Base-by-base conservation (phyloP, 73 alveolate genomes). In the Urostyla sp. region DNA sequence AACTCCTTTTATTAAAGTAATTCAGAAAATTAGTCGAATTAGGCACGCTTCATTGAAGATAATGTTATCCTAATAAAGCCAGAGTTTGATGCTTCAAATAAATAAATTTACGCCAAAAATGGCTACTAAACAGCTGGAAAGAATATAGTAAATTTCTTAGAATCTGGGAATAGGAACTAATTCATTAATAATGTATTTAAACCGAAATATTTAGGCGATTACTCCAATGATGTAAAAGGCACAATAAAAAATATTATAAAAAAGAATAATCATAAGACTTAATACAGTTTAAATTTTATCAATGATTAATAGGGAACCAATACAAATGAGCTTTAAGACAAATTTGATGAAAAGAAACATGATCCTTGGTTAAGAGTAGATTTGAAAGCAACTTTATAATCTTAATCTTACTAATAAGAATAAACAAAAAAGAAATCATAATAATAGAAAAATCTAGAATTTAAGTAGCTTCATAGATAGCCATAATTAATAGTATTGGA, bases 351-450 rank as follows among this genome's bases (percentile, higher is more conserved):
- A 6, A 3, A 63, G 44, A 23, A 6, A 3, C 10, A 63, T 20
- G 79, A 63, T 31, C 79, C 79, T n/a, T 63, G 79, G 79, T 7
- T 24, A 18, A 36, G 79, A 38, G 79, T 63, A 13, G 79, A 63
- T 6, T 49, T 63, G 8, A 63, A 40, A n/a, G n/a, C n/a, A n/a
- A n/a, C n/a, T n/a, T n/a, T n/a, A n/a, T n/a, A n/a, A n/a, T n/a
- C n/a, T n/a, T n/a, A n/a, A n/a, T n/a, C n/a, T n/a, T n/a, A n/a
- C n/a, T n/a, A n/a, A n/a, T n/a, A n/a, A n/a, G n/a, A n/a, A n/a
- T n/a, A n/a, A n/a, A n/a, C n/a, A n/a, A n/a, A n/a, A n/a, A n/a
- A n/a, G n/a, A n/a, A n/a, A n/a, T n/a, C n/a, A n/a, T n/a, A n/a
- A n/a, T n/a, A n/a, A n/a, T n/a, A n/a, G n/a, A n/a, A n/a, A n/a